A percentile compares a stretch with the other conserved stretches of the same genome.
Conservation (phyloP, 192 early-diverging fungal genomes). For the Jimgerdemannia flammicorona region DNA sequence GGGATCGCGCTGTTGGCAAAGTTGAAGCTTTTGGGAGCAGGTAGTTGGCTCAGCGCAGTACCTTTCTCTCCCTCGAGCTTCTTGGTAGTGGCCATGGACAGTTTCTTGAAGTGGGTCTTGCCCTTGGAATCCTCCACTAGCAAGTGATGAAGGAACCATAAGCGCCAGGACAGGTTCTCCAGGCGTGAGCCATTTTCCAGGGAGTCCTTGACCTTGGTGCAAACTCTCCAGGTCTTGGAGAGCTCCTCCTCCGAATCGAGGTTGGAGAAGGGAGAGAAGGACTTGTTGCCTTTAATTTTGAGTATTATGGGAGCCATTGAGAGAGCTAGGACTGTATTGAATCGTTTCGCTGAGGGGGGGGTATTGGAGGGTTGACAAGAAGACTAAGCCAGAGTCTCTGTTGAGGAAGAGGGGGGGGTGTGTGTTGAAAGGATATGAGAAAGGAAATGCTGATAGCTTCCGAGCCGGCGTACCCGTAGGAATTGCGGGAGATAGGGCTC, state of each 20-base stretch:
- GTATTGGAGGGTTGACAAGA: neutral
- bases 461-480: no score
- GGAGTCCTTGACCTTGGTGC: slow-evolving; percentile 81
- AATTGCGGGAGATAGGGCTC: no score
- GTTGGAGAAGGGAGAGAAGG: slow-evolving; percentile 69
- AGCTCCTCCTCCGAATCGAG: slow-evolving; percentile 74
- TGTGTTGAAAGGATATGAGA: no score
- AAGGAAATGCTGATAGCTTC: no score
- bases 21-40: slow-evolving; percentile 4
- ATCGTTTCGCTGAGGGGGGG: neutral
- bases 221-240: slow-evolving; percentile 75
- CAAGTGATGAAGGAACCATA: slow-evolving; percentile 77
- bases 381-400: neutral
- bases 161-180: slow-evolving; percentile 82
- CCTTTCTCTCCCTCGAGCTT: slow-evolving; percentile 17
- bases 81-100: slow-evolving; percentile 30
- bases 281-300: slow-evolving; percentile 71
- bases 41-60: slow-evolving; percentile 9
- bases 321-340: slow-evolving; percentile 2
- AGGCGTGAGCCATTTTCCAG: slow-evolving; percentile 77
- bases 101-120: slow-evolving; percentile 46
- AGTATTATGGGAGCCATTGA: slow-evolving; percentile 65
- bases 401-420: no score
- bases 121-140: slow-evolving; percentile 45
- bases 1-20: slow-evolving; percentile 4